Conservation (phyloP, 2,329 filamentous ascomycete species). For the Epicoccum sorghinum region DNA sequence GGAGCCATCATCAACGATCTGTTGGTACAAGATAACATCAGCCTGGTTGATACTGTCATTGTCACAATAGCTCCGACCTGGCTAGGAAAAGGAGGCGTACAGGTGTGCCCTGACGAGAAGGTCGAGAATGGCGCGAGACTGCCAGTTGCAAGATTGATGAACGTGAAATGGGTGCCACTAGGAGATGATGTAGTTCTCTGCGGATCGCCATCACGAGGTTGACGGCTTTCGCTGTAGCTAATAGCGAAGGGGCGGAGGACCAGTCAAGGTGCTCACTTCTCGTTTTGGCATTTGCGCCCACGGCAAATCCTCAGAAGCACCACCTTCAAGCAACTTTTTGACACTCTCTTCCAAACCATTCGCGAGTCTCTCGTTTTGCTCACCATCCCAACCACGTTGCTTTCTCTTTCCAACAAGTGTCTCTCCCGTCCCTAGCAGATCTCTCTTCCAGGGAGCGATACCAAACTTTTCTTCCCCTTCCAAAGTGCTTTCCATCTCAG, state of each 20-base stretch:
- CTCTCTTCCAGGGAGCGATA: slow-evolving; percentile 46
- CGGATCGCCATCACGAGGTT: slow-evolving; percentile 58
- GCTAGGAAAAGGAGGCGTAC: slow-evolving; percentile 82
- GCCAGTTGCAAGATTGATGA: slow-evolving; percentile 68
- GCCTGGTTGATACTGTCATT: slow-evolving; percentile 77
- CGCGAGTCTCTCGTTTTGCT: slow-evolving; percentile 21
- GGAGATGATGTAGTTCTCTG: slow-evolving; percentile 85
- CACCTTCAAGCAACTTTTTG: slow-evolving; percentile 32
- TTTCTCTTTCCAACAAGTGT: slow-evolving; percentile 48
- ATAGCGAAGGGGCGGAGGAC: slow-evolving; percentile 14
- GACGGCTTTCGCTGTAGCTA: slow-evolving; percentile 4
- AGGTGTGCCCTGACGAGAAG: slow-evolving; percentile 72
- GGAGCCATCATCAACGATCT: slow-evolving; percentile 81
- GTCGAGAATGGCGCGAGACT: slow-evolving; percentile 55
- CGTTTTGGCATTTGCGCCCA: slow-evolving; percentile 26
- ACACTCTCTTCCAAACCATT: slow-evolving; percentile 38
- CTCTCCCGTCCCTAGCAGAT: slow-evolving; percentile 48
- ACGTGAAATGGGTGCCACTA: slow-evolving; percentile 76
- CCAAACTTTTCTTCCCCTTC: slow-evolving; percentile 47
- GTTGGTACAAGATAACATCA: slow-evolving; percentile 65
- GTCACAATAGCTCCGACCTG: slow-evolving; percentile 89
- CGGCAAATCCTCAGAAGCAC: slow-evolving; percentile 29
- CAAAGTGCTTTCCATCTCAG: slow-evolving; percentile 45
- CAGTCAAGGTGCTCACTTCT: neutral
- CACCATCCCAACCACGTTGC: slow-evolving; percentile 48